Base-by-base conservation (phyloP, 2,329 filamentous ascomycete species). In the Xenoacremonium recifei region DNA sequence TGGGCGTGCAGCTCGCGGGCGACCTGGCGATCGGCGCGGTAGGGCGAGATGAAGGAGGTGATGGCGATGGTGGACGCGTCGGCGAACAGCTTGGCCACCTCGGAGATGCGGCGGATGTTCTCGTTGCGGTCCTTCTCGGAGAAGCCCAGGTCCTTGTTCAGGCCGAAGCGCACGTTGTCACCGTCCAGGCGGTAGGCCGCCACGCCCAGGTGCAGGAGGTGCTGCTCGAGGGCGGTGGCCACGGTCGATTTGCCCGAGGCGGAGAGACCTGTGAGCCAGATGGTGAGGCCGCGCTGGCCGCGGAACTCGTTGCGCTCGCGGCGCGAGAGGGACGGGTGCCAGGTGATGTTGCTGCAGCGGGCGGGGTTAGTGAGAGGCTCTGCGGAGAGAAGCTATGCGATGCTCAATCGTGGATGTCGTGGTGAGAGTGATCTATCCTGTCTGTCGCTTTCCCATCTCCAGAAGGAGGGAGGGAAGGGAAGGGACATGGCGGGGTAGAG, bases 71-170 rank as follows among this genome's bases (percentile, higher is more conserved):
- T 87, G 50, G 87, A 83, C 39, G 82, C 82, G 72, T 99, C 93
- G 49, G 93, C 91, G 69, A 99, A 99, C 52, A 99, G 82, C 71
- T 96, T 96, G 48, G 93, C 90, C 31, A 97, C 76, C 77, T 99
- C 92, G 40, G 88, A 89, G 61, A 99, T 96, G 51, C 93, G 84
- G 47, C 93, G 84, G 64, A 99, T 99, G 74, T 99, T 99, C 78
- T 99, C 93, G 65, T 92, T 95, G 57, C 93, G 84, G 74, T 96
- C 91, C 63, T 83, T 82, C 64, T 96, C 92, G 51, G 82, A 87
- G 76, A 97, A 99, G 13, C 92, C 92, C 10, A 99, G 80, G 73
- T 97, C 92, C 71, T 95, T 95, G 82, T 97, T 99, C 55, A 99
- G 79, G 13, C 93, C 93, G 73, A 97, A 96, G 48, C 93, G 92